Base-by-base conservation (phyloP, 805 yeast species). In the Tanozyma kutaoensis region DNA sequence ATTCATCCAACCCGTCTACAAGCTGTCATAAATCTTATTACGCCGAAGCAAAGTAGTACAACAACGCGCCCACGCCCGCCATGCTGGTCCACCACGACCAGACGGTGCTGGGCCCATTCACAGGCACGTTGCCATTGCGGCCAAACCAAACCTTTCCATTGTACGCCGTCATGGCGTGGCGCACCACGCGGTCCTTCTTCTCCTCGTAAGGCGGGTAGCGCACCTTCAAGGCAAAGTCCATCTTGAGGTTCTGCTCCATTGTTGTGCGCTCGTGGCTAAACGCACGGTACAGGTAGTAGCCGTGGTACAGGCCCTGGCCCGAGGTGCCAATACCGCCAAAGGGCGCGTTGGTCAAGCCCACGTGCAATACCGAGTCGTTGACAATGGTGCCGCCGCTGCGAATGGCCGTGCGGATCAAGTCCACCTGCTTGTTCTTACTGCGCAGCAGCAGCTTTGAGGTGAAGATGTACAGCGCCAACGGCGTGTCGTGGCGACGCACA, bases 301-400 rank as follows among this genome's bases (percentile, higher is more conserved):
- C 95, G 45, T 85, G 95, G 52, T 84, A 85, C 19, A 65, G 54
- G 8, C 96, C 96, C 31, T 59, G 56, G 1, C 97, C 97, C 0
- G 95, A 81, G 11, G 46, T 46, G 10, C 96, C 95, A 30, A 86
- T 55, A 14, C 97, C 97, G 19, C 97, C 97, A 52, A 86, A 88
- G 15, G 96, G 96, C 3, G 81, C 69, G 26, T 63, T 62, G 5
- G 61, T 32, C 28, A 78, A 61, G 1, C 72, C 86, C 23, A 70
- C 82, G 35, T 84, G 93, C 41, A 80, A 34, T 25, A 82, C 27
- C 0, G 74, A 63, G 37, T 85, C 95, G 45, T 84, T 82, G 34
- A 80, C 56, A 25, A 71, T 48, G 10, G 72, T 57, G 4, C 70
- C 77, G 15, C 95, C 95, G 0, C 91, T 76, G 43, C 93, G 66